phyloP scores from a whole-genome alignment of 495 filamentous ascomycete species.

The Trichoderma erinaceum region DNA sequence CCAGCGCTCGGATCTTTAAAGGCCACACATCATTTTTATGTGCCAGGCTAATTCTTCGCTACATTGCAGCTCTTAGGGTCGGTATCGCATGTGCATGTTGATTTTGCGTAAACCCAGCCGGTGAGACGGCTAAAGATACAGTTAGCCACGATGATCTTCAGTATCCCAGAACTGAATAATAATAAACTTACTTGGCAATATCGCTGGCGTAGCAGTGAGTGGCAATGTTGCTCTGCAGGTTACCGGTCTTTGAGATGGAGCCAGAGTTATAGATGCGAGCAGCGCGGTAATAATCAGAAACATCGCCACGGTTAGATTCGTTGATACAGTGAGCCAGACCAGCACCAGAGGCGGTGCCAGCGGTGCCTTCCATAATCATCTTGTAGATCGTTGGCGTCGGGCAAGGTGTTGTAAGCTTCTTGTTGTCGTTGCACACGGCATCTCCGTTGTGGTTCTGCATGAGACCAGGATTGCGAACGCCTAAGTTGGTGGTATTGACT shows the following conservation, averaged over 20 bases:
- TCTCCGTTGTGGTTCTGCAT: constrained; percentile 2
- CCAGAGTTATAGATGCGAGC: constrained; percentile 6
- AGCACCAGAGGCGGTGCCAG: background rate
- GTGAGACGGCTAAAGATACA: background rate
- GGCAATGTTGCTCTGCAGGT: constrained; percentile 23
- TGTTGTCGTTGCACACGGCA: constrained; percentile 16
- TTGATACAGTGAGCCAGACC: constrained; percentile 4
- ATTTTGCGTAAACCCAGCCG: constrained; percentile 16
- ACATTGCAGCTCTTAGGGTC: background rate
- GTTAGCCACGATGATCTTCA: background rate
- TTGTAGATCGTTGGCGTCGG: background rate
- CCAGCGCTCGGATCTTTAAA: background rate
- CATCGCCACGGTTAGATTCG: constrained; percentile 16
- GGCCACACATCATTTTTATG: background rate
- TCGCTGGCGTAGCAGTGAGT: constrained; percentile 38
- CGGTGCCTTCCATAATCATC: background rate
- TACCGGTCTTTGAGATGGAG: constrained; percentile 13
- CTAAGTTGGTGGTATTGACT: background rate
- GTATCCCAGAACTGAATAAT: background rate
- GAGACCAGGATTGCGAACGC: background rate
- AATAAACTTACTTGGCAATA: constrained; percentile 6
- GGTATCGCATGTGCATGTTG: constrained; percentile 13
- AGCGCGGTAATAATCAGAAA: constrained; percentile 24
- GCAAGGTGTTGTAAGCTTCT: constrained; percentile 22
- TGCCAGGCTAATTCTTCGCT: background rate